These are phyloP conservation scores for Scorias spongiosa DNA, from an alignment of 2,329 filamentous ascomycete genomes.

Conservation along the genomic window DNA sequence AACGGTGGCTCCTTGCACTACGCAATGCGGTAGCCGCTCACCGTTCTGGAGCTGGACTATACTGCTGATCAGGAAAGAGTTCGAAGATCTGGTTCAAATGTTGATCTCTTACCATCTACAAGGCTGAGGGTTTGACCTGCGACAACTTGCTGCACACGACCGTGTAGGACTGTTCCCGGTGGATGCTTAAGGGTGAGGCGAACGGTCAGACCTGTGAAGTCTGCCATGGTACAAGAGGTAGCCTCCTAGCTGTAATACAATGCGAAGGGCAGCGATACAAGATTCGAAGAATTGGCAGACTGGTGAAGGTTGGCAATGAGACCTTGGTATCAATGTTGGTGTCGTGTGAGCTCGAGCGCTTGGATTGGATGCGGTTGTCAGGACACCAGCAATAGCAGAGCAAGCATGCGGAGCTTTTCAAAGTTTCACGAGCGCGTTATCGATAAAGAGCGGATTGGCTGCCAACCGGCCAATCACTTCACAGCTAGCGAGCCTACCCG, in stretches of 20 bases:
- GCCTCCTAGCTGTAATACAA: too few relatives aligned
- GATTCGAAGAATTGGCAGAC: too few relatives aligned
- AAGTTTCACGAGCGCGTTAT: not conserved
- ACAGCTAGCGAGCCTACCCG: too few relatives aligned
- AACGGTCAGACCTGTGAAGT: constrained; percentile 64
- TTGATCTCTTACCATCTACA: constrained; percentile 45
- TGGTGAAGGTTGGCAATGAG: too few relatives aligned
- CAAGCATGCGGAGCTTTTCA: not conserved
- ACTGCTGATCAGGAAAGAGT: constrained; percentile 14
- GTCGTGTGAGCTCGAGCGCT: not conserved
- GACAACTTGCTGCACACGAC: constrained; percentile 51
- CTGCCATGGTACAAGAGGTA: constrained; percentile 37
- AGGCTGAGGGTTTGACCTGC: constrained; percentile 55
- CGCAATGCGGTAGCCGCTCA: constrained; percentile 37
- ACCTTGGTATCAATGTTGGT: not conserved
- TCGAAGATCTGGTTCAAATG: constrained; percentile 12
- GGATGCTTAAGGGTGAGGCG: constrained; percentile 55
- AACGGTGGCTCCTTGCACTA: constrained; percentile 43
- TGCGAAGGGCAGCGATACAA: too few relatives aligned
- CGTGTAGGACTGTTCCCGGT: constrained; percentile 48
- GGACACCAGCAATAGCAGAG: too few relatives aligned
- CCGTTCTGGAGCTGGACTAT: constrained; percentile 39
- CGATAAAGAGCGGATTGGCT: not conserved
- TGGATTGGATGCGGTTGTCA: too few relatives aligned
- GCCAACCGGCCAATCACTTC: too few relatives aligned